Evolutionary conservation across 108 stramenopile species (phyloP).

Genomic region (Discostella stelligeroides): DNA sequence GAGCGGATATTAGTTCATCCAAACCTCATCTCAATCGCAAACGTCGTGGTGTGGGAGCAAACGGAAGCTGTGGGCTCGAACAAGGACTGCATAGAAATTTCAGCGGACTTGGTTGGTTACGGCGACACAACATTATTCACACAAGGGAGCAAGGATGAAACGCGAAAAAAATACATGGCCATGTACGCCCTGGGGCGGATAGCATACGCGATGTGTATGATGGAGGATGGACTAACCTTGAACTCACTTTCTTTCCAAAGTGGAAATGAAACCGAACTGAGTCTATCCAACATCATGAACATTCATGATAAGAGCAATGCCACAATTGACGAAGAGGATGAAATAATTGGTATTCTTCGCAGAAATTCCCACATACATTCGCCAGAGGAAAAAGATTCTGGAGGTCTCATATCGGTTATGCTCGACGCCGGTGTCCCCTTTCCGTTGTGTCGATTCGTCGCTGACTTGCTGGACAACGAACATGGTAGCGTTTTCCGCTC

Average conservation of each 20-base stretch:
- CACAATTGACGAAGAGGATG: not conserved
- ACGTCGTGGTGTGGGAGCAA: not conserved
- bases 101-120: not conserved
- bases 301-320: not conserved
- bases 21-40: not conserved
- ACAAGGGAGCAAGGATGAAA: not conserved
- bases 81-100: not conserved
- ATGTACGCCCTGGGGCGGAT: slow-evolving; percentile 12
- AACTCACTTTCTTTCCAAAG: not conserved
- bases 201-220: slow-evolving; percentile 3
- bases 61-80: not conserved
- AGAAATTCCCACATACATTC: slow-evolving; percentile 8
- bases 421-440: slow-evolving; percentile 18
- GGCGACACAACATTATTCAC: not conserved
- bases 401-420: slow-evolving; percentile 16
- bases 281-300: slow-evolving; percentile 2
- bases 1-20: slow-evolving; percentile 3
- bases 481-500: slow-evolving; percentile 18
- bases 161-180: slow-evolving; percentile 6
- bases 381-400: not conserved
- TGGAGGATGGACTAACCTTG: slow-evolving; percentile 1
- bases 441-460: slow-evolving; percentile 23
- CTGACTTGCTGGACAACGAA: slow-evolving; percentile 18
- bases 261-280: not conserved
- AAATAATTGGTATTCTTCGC: slow-evolving; percentile 3